Evolutionary conservation across 805 yeast species (phyloP).

Genomic region (Wickerhamomyces bisporus): DNA sequence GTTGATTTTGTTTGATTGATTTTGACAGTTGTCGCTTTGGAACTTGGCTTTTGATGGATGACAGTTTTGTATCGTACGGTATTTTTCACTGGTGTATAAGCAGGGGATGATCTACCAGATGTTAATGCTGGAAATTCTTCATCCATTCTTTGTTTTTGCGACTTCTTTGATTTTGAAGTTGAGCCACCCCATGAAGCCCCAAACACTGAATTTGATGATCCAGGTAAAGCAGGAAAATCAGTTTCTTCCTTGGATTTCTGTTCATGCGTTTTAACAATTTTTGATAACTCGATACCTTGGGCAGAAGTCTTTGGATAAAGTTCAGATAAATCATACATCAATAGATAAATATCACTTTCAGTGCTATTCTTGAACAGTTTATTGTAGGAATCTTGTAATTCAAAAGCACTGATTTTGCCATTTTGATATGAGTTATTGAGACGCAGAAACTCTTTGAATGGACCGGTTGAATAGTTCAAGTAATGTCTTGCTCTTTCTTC

Average conservation of each 20-base stretch:
- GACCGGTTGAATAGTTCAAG: slow-evolving; percentile 45
- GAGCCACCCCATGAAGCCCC: slow-evolving; percentile 28
- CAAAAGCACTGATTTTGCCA: slow-evolving; percentile 41
- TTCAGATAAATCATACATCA: slow-evolving; percentile 58
- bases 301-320: slow-evolving; percentile 43
- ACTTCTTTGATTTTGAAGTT: slow-evolving; percentile 12
- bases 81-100: slow-evolving; percentile 17
- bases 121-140: slow-evolving; percentile 30
- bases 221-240: slow-evolving; percentile 46
- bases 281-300: slow-evolving; percentile 34
- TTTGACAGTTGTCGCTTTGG: slow-evolving; percentile 7
- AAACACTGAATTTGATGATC: slow-evolving; percentile 17
- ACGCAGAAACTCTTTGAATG: slow-evolving; percentile 43
- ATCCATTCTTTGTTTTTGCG: slow-evolving; percentile 5
- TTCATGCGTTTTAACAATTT: slow-evolving; percentile 24
- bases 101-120: slow-evolving; percentile 5
- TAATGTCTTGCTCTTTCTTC: slow-evolving; percentile 86
- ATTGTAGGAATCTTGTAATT: slow-evolving; percentile 42
- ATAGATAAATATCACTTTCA: slow-evolving; percentile 47
- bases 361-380: slow-evolving; percentile 37
- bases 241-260: slow-evolving; percentile 26
- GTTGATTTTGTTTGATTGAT: slow-evolving; percentile 13
- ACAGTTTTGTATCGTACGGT: slow-evolving; percentile 18
- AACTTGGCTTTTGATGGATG: slow-evolving; percentile 2
- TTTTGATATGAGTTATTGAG: slow-evolving; percentile 44